Evolutionary conservation across 345 rosid species (phyloP).

Genomic region (Cardamine resedifolia): DNA sequence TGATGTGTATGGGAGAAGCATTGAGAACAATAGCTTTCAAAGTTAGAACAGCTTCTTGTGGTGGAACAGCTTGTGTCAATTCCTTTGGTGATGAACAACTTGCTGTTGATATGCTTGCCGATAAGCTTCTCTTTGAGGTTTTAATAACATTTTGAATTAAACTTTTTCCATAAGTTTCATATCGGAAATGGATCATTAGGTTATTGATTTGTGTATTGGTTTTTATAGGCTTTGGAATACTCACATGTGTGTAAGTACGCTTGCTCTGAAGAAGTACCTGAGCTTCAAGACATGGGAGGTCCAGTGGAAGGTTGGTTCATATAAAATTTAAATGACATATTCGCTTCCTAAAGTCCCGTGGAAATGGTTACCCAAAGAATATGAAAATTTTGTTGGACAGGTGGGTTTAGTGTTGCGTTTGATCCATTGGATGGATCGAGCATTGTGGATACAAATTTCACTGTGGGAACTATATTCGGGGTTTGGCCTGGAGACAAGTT

Average conservation of each 20-base stretch:
- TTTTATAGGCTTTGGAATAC: conserved; percentile 69
- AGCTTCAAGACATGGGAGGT: conserved; percentile 98
- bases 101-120: conserved; percentile 93
- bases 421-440: conserved; percentile 93
- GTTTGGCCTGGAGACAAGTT: conserved; percentile 98
- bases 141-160: not conserved
- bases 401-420: conserved; percentile 91
- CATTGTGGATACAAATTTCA: conserved; percentile 84
- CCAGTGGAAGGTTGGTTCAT: conserved; percentile 71
- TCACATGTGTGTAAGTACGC: conserved; percentile 96
- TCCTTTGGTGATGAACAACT: conserved; percentile 97
- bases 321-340: not conserved
- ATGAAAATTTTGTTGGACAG: conserved; percentile 31
- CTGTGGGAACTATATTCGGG: conserved; percentile 92
- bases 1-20: conserved; percentile 97
- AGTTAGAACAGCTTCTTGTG: conserved; percentile 97
- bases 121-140: conserved; percentile 95
- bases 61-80: conserved; percentile 93
- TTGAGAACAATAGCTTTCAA: conserved; percentile 84
- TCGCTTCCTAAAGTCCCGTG: not conserved
- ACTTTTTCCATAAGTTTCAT: not conserved
- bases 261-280: conserved; percentile 96
- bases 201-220: conserved; percentile 6
- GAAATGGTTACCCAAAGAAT: not conserved
- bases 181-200: not conserved